Base-by-base conservation (phyloP, 2,329 filamentous ascomycete genomes). In the Colletotrichum aenigma region DNA sequence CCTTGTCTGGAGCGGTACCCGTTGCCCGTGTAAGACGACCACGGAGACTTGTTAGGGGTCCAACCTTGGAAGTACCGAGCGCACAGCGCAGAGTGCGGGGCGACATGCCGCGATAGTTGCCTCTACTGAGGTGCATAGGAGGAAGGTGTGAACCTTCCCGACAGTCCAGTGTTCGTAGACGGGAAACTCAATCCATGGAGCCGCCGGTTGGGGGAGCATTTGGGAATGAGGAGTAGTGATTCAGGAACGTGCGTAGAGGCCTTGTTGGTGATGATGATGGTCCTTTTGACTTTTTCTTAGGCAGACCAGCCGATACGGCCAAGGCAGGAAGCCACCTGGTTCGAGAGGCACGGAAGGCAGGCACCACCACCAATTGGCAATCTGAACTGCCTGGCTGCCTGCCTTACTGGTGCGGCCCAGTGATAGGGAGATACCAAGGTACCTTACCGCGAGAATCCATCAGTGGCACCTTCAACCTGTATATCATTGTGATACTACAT, bases 211-310 rank as follows among this genome's bases (percentile, higher is more conserved):
- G 38, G 43, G 6, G 43, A 21, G 10, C 10, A 38, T 48, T 48
- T 48, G 43, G 43, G 43, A 48, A 48, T 48, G 43, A 48, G n/a
- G n/a, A 48, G 32, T 38, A 38, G 21, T 38, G 62, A 26, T 26
- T 6, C 16, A 66, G 68, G 72, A 66, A 66, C 61, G 68, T 75
- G 72, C 68, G 55, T 55, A 6, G 21, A 75, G 68, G 69, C 61
- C n/a, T 21, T 21, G 26, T 38, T 36, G 18, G 60, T 52, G 43
- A 13, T 24, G 43, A 52, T 52, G 43, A 52, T 52, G 28, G 32
- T 34, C 34, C 43, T 58, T 71, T 71, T 36, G 69, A 52, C 38
- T 32, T 60, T 60, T 52, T 24, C 43, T 13, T 24, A 21, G 43
- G 43, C n/a, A 52, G 43, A 21, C 43, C 32, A 58, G 15, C 21